Evolutionary conservation across 2,329 filamentous ascomycete genomes (phyloP), one percentile per base, ranked within the genome.

Genomic region (Calonectria pteridis): DNA sequence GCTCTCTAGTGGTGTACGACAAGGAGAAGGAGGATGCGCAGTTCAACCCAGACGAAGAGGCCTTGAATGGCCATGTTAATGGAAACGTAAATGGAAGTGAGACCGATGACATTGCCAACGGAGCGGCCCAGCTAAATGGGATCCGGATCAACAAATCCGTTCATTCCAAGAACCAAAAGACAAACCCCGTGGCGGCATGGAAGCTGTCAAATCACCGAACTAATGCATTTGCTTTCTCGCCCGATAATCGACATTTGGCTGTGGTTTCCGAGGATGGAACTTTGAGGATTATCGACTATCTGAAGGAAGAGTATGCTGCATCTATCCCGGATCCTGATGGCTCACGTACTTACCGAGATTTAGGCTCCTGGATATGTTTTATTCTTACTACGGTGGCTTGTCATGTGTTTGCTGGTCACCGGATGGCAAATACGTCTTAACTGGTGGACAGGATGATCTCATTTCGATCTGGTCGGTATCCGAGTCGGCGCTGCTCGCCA

Each of bases 351-450:
- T 40, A 78, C 68, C 20, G 11, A 16, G 37, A 14, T 33, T 3
- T 33, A 97, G 94, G 79, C 89, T 98, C n/a, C 87, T 97, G 16
- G 95, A 96, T 80, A 88, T 98, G 55, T 98, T 95, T 84, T 92
- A 93, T 79, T 95, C 95, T 69, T 99, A 98, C 86, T 99, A 98
- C 80, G 97, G 97, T 59, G 96, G 95, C 4, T 89, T 99, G 74
- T 94, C 94, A 55, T 98, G 95, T 81, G 95, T 98, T 2, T 98
- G 95, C 85, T 99, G 97, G 97, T 98, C 96, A 9, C 97, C 97
- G 13, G 97, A 99, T 82, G 96, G 95, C 66, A 96, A 97, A 83
- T 99, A 98, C 83, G 93, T 99, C 66, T 88, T 99, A 23, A 98
- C 97, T 0, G 97, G 97, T 67, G 96, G 97, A 6, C 96, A 98